These are phyloP conservation scores for Quercus engelmannii DNA, from an alignment of 306 rosid genomes.

Conservation along the genomic window DNA sequence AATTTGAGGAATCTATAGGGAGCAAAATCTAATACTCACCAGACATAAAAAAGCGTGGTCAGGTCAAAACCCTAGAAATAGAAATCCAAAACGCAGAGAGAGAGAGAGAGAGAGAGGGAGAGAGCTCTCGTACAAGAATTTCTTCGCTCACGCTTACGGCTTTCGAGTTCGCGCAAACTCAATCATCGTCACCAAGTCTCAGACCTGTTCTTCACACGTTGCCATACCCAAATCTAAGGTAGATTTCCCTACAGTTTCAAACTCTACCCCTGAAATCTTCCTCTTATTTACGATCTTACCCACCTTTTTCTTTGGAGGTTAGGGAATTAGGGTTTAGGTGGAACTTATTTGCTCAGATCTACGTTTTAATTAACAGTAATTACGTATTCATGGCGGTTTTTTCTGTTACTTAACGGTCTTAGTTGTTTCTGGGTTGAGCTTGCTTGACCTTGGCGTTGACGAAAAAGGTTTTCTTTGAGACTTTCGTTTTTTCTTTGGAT, in stretches of 20 bases:
- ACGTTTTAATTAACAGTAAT: not conserved
- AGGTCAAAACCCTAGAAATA: slow-evolving; percentile 28
- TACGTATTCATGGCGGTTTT: not conserved
- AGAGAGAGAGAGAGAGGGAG: too few relatives aligned
- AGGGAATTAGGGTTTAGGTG: not conserved
- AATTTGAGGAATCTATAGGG: not conserved
- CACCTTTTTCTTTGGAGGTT: not conserved
- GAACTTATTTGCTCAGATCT: slow-evolving; percentile 1
- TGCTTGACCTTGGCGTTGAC: not conserved
- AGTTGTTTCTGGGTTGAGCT: not conserved
- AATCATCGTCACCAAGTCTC: not conserved
- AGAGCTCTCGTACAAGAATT: not conserved
- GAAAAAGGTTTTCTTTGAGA: too few relatives aligned
- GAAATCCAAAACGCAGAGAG: not conserved
- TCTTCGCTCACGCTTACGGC: too few relatives aligned
- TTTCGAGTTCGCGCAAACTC: not conserved
- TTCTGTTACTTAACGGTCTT: not conserved
- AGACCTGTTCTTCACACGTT: not conserved
- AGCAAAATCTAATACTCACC: not conserved
- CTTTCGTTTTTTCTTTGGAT: too few relatives aligned
- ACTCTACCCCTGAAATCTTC: not conserved
- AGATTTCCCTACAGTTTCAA: not conserved
- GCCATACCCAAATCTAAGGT: not conserved
- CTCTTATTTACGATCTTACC: not conserved
- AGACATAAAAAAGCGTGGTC: not conserved